These are phyloP conservation scores for Meredithiella fracta DNA, from an alignment of 2,329 filamentous ascomycete species.

Conservation along the genomic window DNA sequence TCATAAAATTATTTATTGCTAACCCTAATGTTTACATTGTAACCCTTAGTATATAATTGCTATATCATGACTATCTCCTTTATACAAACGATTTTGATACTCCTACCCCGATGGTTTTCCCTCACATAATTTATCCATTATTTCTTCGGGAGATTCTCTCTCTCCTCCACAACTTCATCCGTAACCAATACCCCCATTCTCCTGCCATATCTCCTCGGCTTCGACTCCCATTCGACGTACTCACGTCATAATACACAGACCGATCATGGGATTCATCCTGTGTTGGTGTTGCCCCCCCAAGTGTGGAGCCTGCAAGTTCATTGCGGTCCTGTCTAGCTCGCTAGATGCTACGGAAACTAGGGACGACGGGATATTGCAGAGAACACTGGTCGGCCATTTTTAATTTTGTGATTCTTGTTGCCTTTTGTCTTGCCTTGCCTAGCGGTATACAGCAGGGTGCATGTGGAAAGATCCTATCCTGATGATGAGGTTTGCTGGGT, in stretches of 20 bases:
- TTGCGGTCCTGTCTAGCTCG: background rate
- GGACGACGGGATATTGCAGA: too few relatives aligned
- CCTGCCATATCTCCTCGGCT: background rate
- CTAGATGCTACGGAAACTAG: background rate
- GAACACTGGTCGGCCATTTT: background rate
- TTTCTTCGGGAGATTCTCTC: background rate
- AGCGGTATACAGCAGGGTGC: background rate
- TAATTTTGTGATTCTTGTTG: background rate
- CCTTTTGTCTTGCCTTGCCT: background rate
- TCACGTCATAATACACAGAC: background rate
- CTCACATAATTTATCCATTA: too few relatives aligned
- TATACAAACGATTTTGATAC: too few relatives aligned
- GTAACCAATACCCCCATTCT: background rate
- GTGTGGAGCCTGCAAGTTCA: background rate
- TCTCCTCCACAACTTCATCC: background rate
- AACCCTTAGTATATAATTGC: too few relatives aligned
- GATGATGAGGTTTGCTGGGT: background rate
- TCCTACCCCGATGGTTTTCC: too few relatives aligned
- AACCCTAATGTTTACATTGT: too few relatives aligned
- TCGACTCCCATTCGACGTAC: background rate
- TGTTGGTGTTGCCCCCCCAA: background rate
- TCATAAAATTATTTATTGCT: too few relatives aligned
- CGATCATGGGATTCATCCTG: background rate
- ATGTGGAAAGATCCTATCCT: background rate
- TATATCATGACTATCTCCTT: too few relatives aligned